These are phyloP conservation scores for Solanum arcanum DNA, from an alignment of 257 asterid species.

Conservation along the genomic window DNA sequence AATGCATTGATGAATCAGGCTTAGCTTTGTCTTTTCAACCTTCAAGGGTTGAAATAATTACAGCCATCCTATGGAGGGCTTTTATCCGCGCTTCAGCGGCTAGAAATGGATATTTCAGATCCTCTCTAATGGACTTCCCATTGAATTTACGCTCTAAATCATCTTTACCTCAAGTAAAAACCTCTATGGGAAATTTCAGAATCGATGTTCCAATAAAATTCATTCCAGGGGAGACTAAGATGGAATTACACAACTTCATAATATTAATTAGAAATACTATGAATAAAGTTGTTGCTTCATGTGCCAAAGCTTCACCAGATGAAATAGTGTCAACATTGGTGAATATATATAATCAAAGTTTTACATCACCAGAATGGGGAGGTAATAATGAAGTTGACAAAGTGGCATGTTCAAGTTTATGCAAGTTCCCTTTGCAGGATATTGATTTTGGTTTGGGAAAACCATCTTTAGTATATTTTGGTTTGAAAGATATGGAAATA, in stretches of 20 bases:
- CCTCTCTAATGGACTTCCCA: not conserved
- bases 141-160: not conserved
- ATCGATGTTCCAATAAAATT: not conserved
- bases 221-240: not conserved
- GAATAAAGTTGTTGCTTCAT: not conserved
- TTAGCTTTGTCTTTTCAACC: not conserved
- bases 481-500: not conserved
- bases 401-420: not conserved
- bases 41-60: not conserved
- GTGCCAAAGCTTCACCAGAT: not conserved
- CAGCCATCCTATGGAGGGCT: not conserved
- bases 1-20: not conserved
- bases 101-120: not conserved
- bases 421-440: not conserved
- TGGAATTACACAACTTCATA: not conserved
- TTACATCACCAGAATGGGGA: not conserved
- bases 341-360: not conserved
- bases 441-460: conserved; percentile 7
- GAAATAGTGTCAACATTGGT: not conserved
- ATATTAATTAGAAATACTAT: not conserved
- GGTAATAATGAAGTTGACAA: not conserved
- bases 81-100: not conserved
- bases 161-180: not conserved
- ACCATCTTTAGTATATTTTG: not conserved
- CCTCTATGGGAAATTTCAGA: not conserved